phyloP scores from a whole-genome alignment of 148 eudicot species.

The Pouteria glomerata region DNA sequence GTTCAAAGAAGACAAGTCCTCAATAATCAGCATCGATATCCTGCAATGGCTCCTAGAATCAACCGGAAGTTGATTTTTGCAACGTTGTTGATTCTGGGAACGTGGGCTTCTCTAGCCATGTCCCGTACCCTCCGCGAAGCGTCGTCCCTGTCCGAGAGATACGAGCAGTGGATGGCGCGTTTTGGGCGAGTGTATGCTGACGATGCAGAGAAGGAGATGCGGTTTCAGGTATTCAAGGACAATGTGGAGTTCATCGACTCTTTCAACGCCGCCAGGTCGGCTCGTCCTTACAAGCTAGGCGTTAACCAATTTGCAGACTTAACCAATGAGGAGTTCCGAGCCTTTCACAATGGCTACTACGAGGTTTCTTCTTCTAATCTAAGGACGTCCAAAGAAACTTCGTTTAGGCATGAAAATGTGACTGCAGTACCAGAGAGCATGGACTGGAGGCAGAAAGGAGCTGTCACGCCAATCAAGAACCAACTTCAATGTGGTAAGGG shows the following conservation, averaged over 20 bases:
- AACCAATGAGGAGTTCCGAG: conserved; percentile 52
- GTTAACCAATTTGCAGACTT: conserved; percentile 58
- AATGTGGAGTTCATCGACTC: conserved; percentile 46
- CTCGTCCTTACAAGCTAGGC: conserved; percentile 27
- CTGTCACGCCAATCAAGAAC: conserved; percentile 48
- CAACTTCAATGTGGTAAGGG: conserved; percentile 56
- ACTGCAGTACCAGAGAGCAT: conserved; percentile 14
- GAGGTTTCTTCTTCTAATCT: conserved; percentile 7
- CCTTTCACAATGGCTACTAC: conserved; percentile 37
- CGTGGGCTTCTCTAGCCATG: conserved; percentile 11
- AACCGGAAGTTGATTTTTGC: background rate
- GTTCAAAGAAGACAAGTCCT: too few species aligned
- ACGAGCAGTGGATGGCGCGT: conserved; percentile 16
- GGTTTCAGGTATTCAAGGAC: conserved; percentile 44
- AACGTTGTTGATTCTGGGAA: conserved; percentile 14
- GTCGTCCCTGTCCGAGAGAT: conserved; percentile 21
- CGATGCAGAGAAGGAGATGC: conserved; percentile 31
- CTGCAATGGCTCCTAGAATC: too few species aligned
- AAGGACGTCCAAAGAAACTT: conserved; percentile 4
- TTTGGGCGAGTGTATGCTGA: conserved; percentile 53
- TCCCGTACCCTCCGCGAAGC: conserved; percentile 32
- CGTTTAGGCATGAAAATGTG: conserved; percentile 40
- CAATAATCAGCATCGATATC: too few species aligned
- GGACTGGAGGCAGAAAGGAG: conserved; percentile 64
- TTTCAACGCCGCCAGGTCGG: conserved; percentile 22